Base-by-base conservation (phyloP, 352 stramenopile genomes). In the Pythium sukuiense region DNA sequence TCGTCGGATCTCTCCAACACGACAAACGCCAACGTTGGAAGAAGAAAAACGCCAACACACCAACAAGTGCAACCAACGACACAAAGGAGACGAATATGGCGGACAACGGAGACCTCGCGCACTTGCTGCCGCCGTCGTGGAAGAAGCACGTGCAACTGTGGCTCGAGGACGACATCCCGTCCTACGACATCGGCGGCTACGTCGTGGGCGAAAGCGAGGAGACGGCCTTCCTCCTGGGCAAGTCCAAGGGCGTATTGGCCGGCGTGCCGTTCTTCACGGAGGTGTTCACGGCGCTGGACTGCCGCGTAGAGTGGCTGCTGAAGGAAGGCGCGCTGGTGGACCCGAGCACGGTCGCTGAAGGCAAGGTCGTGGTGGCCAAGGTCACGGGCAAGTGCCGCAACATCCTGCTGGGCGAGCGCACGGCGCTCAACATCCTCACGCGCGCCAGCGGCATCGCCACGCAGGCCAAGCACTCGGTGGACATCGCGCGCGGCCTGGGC, bases 101-200 rank as follows among this genome's bases (percentile, higher is more conserved):
- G 45, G 45, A 52, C 68, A 76, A 74, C 68, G 48, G 67, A 61
- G 66, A 85, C 65, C 79, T 91, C 50, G 80, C 84, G 57, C 77
- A 90, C 70, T 64, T 92, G 26, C 67, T 95, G 30, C 86, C 86
- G 16, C 84, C 86, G 12, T 82, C 84, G 33, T 95, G 86, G 86
- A 91, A 92, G 71, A 90, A 90, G 65, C 76, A 95, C 72, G 88
- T 97, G 54, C 83, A 93, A 66, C 76, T 90, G n/a, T 99, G 96
- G 96, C 79, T 99, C 2, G 80, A 97, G 69, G 96, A 99, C 69
- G 97, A 99, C 80, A 97, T 98, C 56, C 97, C 97, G 24, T 92
- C 80, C 49, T 98, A 99, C 69, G 97, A 99, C 80, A 96, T 99
- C 18, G 97, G 97, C 55, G 97, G 97, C 61, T 97, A 98, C 62